phyloP scores from a whole-genome alignment of 345 rosid genomes.

The Euphorbia pulcherrima region DNA sequence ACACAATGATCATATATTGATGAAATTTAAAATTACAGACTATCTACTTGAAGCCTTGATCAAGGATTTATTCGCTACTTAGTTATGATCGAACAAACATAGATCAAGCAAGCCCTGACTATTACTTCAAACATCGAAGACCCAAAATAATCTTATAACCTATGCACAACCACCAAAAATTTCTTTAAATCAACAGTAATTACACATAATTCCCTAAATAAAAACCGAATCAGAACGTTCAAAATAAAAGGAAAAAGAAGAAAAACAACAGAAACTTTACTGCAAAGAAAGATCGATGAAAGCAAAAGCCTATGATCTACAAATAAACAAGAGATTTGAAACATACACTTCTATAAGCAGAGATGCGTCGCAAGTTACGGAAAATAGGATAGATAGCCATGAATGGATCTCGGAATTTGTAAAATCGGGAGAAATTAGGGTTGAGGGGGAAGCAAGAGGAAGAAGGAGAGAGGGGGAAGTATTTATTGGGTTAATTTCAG shows the following conservation, averaged over 20 bases:
- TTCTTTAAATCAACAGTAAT: background rate
- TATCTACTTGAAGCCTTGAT: background rate
- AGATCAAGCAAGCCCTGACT: background rate
- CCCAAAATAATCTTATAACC: background rate
- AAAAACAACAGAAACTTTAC: background rate
- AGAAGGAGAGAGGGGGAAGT: background rate
- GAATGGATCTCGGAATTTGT: background rate
- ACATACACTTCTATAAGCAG: slow-evolving; percentile 63
- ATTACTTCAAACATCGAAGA: background rate
- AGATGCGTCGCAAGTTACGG: slow-evolving; percentile 59
- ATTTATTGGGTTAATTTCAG: background rate
- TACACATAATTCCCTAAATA: background rate
- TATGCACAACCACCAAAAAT: background rate
- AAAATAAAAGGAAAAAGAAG: background rate
- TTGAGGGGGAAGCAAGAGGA: background rate
- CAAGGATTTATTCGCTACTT: background rate
- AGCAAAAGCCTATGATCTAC: slow-evolving; percentile 3
- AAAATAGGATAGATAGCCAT: slow-evolving; percentile 70
- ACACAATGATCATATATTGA: no score
- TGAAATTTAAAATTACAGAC: background rate
- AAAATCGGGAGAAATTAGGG: background rate
- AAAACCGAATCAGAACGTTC: background rate
- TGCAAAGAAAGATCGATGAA: background rate
- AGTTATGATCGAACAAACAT: background rate
- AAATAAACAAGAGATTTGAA: background rate